phyloP scores from a whole-genome alignment of 176 grass and related monocot species.

The Zoysia japonica region DNA sequence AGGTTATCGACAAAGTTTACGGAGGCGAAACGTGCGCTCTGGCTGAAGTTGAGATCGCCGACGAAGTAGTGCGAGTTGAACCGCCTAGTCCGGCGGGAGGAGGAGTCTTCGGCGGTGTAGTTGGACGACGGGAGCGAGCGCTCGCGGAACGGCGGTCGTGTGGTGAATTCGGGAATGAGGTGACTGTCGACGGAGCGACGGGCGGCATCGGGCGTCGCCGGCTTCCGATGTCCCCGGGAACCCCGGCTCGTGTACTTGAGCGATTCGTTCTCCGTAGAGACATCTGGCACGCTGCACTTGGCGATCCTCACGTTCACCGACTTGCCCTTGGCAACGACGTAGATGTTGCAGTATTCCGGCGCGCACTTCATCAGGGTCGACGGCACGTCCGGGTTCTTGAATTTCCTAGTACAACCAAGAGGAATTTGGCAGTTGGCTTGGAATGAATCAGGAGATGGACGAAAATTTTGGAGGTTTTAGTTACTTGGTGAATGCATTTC shows the following conservation, averaged over 20 bases:
- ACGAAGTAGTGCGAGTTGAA: slow-evolving; percentile 35
- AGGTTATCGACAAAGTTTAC: slow-evolving; percentile 63
- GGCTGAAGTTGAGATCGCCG: slow-evolving; percentile 49
- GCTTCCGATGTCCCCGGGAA: slow-evolving; percentile 43
- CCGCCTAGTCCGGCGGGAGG: neutral
- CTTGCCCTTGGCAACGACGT: slow-evolving; percentile 70
- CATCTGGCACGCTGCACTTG: slow-evolving; percentile 55
- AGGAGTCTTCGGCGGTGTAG: neutral
- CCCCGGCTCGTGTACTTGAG: slow-evolving; percentile 36
- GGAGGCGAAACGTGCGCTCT: slow-evolving; percentile 43
- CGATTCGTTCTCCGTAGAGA: neutral
- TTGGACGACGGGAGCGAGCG: slow-evolving; percentile 38
- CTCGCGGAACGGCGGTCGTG: slow-evolving; percentile 60
- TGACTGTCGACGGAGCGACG: slow-evolving; percentile 35
- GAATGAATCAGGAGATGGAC: too few relatives aligned
- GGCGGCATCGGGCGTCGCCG: slow-evolving; percentile 29
- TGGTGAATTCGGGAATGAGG: slow-evolving; percentile 50
- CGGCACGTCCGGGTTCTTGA: slow-evolving; percentile 79
- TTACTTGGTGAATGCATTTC: slow-evolving; percentile 73
- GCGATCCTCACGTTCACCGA: slow-evolving; percentile 58
- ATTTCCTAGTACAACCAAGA: slow-evolving; percentile 49
- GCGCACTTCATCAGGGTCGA: slow-evolving; percentile 60
- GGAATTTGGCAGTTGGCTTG: too few relatives aligned
- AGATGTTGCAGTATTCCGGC: slow-evolving; percentile 86
- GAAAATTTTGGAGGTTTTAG: too few relatives aligned